Conservation (phyloP, 352 stramenopile species). For the Pythium guiyangense region DNA sequence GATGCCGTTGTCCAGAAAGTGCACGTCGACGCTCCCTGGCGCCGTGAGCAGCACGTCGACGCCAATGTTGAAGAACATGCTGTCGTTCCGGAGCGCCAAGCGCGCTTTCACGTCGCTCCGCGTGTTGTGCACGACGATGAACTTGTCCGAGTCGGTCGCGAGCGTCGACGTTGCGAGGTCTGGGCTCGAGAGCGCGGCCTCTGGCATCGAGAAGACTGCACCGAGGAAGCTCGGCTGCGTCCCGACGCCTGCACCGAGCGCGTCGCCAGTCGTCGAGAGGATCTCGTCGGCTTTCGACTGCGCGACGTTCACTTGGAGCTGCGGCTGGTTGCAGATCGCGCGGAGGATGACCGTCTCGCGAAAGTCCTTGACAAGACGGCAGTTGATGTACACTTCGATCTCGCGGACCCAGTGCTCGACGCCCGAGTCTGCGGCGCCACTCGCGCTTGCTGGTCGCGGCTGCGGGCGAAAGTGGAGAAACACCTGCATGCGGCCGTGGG, state of each 20-base stretch:
- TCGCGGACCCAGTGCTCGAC: slow-evolving; percentile 71
- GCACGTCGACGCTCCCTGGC: slow-evolving; percentile 37
- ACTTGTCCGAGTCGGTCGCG: slow-evolving; percentile 51
- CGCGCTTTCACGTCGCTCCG: slow-evolving; percentile 53
- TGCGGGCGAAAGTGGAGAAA: slow-evolving; percentile 82
- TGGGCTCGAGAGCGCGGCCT: slow-evolving; percentile 46
- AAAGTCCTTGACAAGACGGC: slow-evolving; percentile 85
- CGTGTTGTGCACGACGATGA: slow-evolving; percentile 74
- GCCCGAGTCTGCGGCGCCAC: background rate
- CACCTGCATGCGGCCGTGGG: slow-evolving; percentile 70
- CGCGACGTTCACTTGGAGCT: slow-evolving; percentile 67
- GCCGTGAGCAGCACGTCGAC: slow-evolving; percentile 44
- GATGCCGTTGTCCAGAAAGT: slow-evolving; percentile 65
- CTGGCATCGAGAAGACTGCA: slow-evolving; percentile 75
- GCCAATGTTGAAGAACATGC: slow-evolving; percentile 77
- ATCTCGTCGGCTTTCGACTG: slow-evolving; percentile 37
- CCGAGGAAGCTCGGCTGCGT: slow-evolving; percentile 74
- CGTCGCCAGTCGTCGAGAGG: slow-evolving; percentile 17
- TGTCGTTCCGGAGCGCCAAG: slow-evolving; percentile 81
- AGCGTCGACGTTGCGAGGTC: slow-evolving; percentile 21
- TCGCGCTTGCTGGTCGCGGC: slow-evolving; percentile 28
- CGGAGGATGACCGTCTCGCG: slow-evolving; percentile 77
- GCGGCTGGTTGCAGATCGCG: slow-evolving; percentile 72
- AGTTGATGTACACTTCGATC: slow-evolving; percentile 87
- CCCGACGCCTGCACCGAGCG: slow-evolving; percentile 20